These are phyloP conservation scores for Myriosclerotinia scirpicola DNA, from an alignment of 2,329 filamentous ascomycete species.

Conservation along the genomic window DNA sequence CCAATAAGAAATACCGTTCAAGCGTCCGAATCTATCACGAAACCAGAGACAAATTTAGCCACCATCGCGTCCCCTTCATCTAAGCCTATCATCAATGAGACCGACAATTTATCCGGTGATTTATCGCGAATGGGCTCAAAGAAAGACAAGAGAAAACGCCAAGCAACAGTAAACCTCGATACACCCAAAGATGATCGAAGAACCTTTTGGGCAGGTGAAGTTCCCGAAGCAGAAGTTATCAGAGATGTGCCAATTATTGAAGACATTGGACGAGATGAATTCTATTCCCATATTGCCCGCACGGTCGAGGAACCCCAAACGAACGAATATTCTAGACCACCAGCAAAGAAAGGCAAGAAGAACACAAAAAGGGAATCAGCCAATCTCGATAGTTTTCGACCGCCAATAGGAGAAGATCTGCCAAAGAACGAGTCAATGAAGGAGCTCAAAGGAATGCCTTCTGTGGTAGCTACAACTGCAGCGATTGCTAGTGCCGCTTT, in stretches of 20 bases:
- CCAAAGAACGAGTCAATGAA: constrained; percentile 28
- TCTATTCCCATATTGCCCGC: constrained; percentile 38
- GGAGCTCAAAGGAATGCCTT: constrained; percentile 33
- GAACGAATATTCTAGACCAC: constrained; percentile 36
- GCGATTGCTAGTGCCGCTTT: constrained; percentile 32
- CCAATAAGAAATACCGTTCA: constrained; percentile 7
- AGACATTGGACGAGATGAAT: constrained; percentile 37
- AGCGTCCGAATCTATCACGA: background rate
- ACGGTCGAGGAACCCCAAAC: constrained; percentile 31
- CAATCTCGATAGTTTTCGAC: constrained; percentile 22
- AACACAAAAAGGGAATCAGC: constrained; percentile 40
- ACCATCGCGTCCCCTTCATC: background rate
- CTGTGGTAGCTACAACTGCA: constrained; percentile 28
- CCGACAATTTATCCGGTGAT: constrained; percentile 13
- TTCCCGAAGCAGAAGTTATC: constrained; percentile 37
- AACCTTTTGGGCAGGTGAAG: constrained; percentile 39
- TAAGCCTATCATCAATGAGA: constrained; percentile 6
- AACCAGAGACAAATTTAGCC: background rate
- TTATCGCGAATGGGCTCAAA: constrained; percentile 33
- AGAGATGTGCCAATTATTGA: constrained; percentile 36
- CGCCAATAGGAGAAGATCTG: constrained; percentile 20
- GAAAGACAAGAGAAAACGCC: constrained; percentile 40
- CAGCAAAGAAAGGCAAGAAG: constrained; percentile 45
- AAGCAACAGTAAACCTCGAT: constrained; percentile 30
- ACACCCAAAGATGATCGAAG: constrained; percentile 25